phyloP scores from a whole-genome alignment of 208 protist genomes.

The Acanthamoeba polyphaga region DNA sequence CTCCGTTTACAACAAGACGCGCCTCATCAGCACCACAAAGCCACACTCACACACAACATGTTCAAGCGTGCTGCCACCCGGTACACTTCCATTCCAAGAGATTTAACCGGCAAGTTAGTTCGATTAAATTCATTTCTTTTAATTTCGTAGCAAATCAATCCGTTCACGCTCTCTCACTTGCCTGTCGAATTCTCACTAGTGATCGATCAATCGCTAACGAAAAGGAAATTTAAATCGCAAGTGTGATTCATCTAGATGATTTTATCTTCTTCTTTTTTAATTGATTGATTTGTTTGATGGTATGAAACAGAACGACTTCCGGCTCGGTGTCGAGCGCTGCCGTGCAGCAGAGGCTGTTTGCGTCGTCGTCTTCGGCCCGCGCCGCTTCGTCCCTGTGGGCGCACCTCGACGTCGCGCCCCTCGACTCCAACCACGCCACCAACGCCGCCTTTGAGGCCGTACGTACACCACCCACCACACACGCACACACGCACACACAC shows the following conservation, averaged over 20 bases:
- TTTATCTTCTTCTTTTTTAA: too few relatives aligned
- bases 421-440: slow-evolving; percentile 72
- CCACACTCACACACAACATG: neutral
- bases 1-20: neutral
- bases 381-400: slow-evolving; percentile 69
- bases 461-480: neutral
- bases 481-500: neutral
- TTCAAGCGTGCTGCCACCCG: slow-evolving; percentile 12
- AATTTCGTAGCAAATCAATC: neutral
- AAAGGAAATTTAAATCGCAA: too few relatives aligned
- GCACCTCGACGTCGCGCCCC: slow-evolving; percentile 62
- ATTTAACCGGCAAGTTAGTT: neutral
- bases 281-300: too few relatives aligned
- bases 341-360: neutral
- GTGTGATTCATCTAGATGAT: too few relatives aligned
- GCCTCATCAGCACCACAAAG: neutral
- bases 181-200: too few relatives aligned
- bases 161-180: too few relatives aligned
- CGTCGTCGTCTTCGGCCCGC: slow-evolving; percentile 13
- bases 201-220: too few relatives aligned
- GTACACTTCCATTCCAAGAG: neutral
- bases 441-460: slow-evolving; percentile 73
- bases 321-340: neutral
- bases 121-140: neutral
- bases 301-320: neutral